Percentiles rank a stretch among this genome's conserved stretches.
phyloP scores from a whole-genome alignment of 129 eudicot species.

The Gnaphalium uliginosum region DNA sequence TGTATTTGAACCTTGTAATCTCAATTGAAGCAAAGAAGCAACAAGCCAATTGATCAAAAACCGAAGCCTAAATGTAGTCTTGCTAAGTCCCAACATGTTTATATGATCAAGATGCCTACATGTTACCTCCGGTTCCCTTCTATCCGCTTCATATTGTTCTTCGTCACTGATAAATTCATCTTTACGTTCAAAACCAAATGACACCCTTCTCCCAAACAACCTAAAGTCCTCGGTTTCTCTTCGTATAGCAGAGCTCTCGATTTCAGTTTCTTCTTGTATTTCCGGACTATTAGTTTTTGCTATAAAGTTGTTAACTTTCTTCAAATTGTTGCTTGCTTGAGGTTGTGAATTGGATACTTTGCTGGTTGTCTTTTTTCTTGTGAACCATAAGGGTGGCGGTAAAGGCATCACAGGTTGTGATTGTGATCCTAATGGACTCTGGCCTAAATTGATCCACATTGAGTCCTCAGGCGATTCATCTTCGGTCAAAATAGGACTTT shows the following conservation, averaged over 20 bases:
- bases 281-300: conserved; percentile 62
- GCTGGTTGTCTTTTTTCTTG: conserved; percentile 50
- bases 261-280: conserved; percentile 66
- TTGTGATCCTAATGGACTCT: conserved; percentile 67
- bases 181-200: conserved; percentile 43
- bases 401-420: conserved; percentile 53
- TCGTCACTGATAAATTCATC: conserved; percentile 61
- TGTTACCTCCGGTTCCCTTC: conserved; percentile 72
- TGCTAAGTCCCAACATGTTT: conserved; percentile 86
- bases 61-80: conserved; percentile 80
- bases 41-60: conserved; percentile 93
- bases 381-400: conserved; percentile 75
- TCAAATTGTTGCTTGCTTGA: conserved; percentile 47
- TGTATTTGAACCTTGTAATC: conserved; percentile 44
- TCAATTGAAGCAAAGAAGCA: conserved; percentile 75
- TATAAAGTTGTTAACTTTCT: conserved; percentile 25
- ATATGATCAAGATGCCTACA: conserved; percentile 91
- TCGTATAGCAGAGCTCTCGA: conserved; percentile 55
- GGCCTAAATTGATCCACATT: conserved; percentile 94
- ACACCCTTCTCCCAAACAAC: conserved; percentile 64
- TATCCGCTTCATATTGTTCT: conserved; percentile 56
- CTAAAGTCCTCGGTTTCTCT: conserved; percentile 82
- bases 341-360: conserved; percentile 28
- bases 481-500: conserved; percentile 75
- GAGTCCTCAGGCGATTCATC: conserved; percentile 82